Evolutionary conservation across 768 basidiomycete genomes (phyloP), one percentile per base, ranked within the genome.

Genomic region (Royoungia palumana): DNA sequence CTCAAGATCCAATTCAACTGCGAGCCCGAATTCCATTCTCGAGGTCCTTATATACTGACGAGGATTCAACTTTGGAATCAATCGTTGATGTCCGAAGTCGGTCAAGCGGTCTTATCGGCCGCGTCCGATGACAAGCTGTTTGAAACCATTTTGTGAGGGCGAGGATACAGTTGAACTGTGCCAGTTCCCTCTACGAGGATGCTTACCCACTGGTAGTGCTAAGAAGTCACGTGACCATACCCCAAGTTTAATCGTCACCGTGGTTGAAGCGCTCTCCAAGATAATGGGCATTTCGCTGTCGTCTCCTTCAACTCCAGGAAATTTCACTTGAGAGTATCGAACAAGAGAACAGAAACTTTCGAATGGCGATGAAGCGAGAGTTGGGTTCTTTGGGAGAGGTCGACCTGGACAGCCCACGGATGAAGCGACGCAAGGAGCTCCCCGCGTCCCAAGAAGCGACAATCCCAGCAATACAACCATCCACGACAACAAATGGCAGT

Each of bases 351-450:
- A 25, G 41, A 38, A 34, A 34, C 41, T 48, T 62, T 55, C 54
- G 40, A 55, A 61, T 67, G 55, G 71, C 77, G 78, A 73, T 71
- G 63, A 80, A 80, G 72, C 69, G 78, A 65, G 79, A 80, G 63
- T 68, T 77, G 47, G 75, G 56, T 52, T 71, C 47, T 59, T 70
- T 57, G 41, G 70, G 65, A 44, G 70, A 64, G 39, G 64, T 71
- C 51, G 75, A 72, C 56, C 50, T 68, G 59, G 75, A 76, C 54
- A 71, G 64, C 47, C 75, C 75, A 54, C 78, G 74, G 52, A 66
- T 72, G 64, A 81, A 79, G 66, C 72, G 78, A 65, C 73, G 76
- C 58, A 78, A 70, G 60, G 76, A 75, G 36, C 66, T 66, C 44
- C 61, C 67, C 49, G 61, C 63, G 50, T 61, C 60, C 40, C 62